Percentiles rank a stretch among this genome's conserved stretches.
phyloP scores from a whole-genome alignment of 1,284 basidiomycete genomes.

The Pterulicium gracile region DNA sequence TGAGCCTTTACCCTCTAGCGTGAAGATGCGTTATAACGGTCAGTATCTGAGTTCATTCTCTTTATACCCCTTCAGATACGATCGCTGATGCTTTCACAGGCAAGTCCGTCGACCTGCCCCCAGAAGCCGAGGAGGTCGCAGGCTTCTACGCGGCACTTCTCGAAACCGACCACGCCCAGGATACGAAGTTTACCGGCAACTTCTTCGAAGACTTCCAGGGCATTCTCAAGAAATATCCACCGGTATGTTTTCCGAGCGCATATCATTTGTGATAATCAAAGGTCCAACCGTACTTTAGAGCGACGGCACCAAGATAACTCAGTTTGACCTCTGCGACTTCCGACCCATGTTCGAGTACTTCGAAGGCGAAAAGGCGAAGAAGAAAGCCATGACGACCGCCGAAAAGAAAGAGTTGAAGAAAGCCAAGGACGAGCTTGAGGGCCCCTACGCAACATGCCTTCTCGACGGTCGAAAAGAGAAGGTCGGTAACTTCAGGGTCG shows the following conservation, averaged over 20 bases:
- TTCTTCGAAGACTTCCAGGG: slow-evolving; percentile 90
- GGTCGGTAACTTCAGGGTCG: slow-evolving; percentile 95
- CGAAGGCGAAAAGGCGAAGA: slow-evolving; percentile 86
- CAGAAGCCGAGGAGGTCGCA: slow-evolving; percentile 92
- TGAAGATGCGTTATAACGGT: slow-evolving; percentile 98
- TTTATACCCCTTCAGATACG: slow-evolving; percentile 12
- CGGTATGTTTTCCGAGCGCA: slow-evolving; percentile 43
- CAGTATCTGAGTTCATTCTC: slow-evolving; percentile 11
- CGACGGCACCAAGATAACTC: slow-evolving; percentile 68
- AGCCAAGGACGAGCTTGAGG: slow-evolving; percentile 75
- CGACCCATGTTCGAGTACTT: slow-evolving; percentile 91
- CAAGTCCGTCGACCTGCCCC: slow-evolving; percentile 68
- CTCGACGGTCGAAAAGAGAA: slow-evolving; percentile 97
- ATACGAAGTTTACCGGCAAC: slow-evolving; percentile 86
- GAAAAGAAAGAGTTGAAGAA: slow-evolving; percentile 90
- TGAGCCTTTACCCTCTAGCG: slow-evolving; percentile 69
- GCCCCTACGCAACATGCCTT: slow-evolving; percentile 75
- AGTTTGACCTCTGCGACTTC: slow-evolving; percentile 86
- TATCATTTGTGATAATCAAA: slow-evolving; percentile 1
- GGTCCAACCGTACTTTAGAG: slow-evolving; percentile 26
- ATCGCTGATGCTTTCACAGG: slow-evolving; percentile 43
- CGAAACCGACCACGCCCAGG: slow-evolving; percentile 89
- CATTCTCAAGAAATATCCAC: slow-evolving; percentile 74
- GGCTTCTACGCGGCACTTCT: slow-evolving; percentile 93
- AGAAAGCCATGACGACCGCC: slow-evolving; percentile 77